Percentiles rank a stretch among this genome's conserved stretches.
phyloP scores from a whole-genome alignment of 139 green algal species.

The Desmodesmus armatus region DNA sequence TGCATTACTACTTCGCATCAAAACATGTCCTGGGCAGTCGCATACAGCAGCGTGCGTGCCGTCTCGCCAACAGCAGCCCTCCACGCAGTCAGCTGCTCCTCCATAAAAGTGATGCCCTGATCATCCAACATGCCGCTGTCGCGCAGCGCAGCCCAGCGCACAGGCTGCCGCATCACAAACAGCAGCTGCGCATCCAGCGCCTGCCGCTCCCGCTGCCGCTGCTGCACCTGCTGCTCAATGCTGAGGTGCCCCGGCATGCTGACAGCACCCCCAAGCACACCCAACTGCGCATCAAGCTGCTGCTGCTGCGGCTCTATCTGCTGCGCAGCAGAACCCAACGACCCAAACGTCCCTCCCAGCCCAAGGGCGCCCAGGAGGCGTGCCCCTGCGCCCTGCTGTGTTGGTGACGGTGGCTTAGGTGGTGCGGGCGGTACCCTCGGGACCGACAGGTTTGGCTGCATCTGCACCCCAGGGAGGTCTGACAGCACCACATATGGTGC shows the following conservation, averaged over 20 bases:
- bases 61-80: constrained; percentile 16
- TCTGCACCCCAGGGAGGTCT: constrained; percentile 9
- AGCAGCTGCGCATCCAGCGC: constrained; percentile 16
- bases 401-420: background rate
- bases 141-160: constrained; percentile 32
- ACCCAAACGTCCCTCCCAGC: too few species aligned
- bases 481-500: constrained; percentile 50
- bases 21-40: constrained; percentile 3
- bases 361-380: too few species aligned
- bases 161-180: constrained; percentile 28
- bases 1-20: too few species aligned
- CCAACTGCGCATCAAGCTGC: background rate
- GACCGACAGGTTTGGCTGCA: constrained; percentile 47
- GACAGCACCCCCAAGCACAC: too few species aligned
- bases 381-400: background rate
- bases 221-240: background rate
- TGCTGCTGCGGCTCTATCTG: background rate
- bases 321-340: too few species aligned
- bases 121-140: constrained; percentile 31
- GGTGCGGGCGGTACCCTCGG: background rate
- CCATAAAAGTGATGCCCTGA: background rate
- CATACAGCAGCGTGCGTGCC: constrained; percentile 33
- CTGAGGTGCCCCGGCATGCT: background rate
- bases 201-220: background rate
- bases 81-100: constrained; percentile 23